Percentiles rank a stretch among this genome's conserved stretches.
Evolutionary conservation across 2,329 filamentous ascomycete genomes (phyloP).

Genomic region (Arthrinium puccinioides): DNA sequence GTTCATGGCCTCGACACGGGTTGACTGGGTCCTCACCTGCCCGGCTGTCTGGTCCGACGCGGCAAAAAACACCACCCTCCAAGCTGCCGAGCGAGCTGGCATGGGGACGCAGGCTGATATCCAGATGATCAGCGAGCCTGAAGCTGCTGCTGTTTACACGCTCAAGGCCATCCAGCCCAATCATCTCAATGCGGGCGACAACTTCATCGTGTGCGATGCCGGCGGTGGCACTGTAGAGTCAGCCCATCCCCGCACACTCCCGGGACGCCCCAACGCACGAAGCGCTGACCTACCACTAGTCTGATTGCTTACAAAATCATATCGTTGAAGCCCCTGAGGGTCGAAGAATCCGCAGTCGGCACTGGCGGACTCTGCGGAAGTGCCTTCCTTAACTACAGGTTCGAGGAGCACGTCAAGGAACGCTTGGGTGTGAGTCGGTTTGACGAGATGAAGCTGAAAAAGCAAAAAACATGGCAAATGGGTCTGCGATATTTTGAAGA

Average conservation of each 20-base stretch:
- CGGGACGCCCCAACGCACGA: neutral
- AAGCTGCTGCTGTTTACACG: conserved; percentile 74
- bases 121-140: conserved; percentile 74
- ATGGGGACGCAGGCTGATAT: conserved; percentile 66
- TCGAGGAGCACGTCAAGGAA: conserved; percentile 66
- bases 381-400: conserved; percentile 73
- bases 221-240: conserved; percentile 62
- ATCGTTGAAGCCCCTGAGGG: conserved; percentile 60
- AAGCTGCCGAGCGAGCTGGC: conserved; percentile 70
- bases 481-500: conserved; percentile 75
- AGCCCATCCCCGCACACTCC: conserved; percentile 17
- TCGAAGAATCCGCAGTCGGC: conserved; percentile 74
- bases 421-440: conserved; percentile 62
- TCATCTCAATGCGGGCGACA: conserved; percentile 60
- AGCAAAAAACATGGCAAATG: conserved; percentile 74
- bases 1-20: conserved; percentile 68
- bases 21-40: conserved; percentile 74
- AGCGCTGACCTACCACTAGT: conserved; percentile 23
- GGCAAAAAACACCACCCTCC: conserved; percentile 75
- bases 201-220: conserved; percentile 56
- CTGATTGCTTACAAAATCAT: conserved; percentile 78
- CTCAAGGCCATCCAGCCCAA: conserved; percentile 74
- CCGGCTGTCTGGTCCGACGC: conserved; percentile 81
- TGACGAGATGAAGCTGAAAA: conserved; percentile 69
- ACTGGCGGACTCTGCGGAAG: conserved; percentile 73